Evolutionary conservation across 768 basidiomycete genomes (phyloP).

Genomic region (Lactifluus hygrophoroides): DNA sequence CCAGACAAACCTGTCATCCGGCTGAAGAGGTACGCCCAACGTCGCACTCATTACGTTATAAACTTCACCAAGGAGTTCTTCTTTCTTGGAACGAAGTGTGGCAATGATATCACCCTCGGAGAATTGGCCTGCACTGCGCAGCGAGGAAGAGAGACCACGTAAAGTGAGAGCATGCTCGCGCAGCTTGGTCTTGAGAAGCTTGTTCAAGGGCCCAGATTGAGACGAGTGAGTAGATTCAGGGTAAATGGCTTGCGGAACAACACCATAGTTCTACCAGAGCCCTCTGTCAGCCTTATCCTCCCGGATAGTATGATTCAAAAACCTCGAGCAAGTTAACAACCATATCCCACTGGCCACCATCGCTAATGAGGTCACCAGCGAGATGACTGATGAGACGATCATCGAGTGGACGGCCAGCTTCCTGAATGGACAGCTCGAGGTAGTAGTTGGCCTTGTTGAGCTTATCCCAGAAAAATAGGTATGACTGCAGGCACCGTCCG

Average conservation of each 20-base stretch:
- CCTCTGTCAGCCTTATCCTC: not conserved
- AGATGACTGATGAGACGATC: conserved; percentile 77
- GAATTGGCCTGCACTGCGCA: conserved; percentile 38
- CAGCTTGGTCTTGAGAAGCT: conserved; percentile 80
- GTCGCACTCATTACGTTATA: conserved; percentile 80
- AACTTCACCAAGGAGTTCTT: conserved; percentile 73
- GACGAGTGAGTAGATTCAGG: conserved; percentile 84
- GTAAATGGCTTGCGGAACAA: conserved; percentile 75
- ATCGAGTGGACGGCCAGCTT: conserved; percentile 70
- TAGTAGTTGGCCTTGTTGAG: conserved; percentile 91
- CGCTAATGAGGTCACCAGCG: conserved; percentile 68
- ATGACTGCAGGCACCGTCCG: conserved; percentile 40
- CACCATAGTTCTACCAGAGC: conserved; percentile 56
- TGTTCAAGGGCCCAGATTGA: conserved; percentile 61
- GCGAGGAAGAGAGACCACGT: conserved; percentile 48
- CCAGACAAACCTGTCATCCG: conserved; percentile 69
- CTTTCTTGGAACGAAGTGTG: conserved; percentile 73
- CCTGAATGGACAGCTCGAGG: conserved; percentile 79
- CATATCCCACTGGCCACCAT: conserved; percentile 98
- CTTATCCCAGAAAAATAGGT: conserved; percentile 96
- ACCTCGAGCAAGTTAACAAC: conserved; percentile 57
- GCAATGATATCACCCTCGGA: conserved; percentile 40
- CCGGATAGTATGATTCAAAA: conserved; percentile 7
- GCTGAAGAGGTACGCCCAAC: conserved; percentile 76
- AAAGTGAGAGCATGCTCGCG: conserved; percentile 85